A percentile compares a stretch with the other conserved stretches of the same genome.
Evolutionary conservation across 306 rosid genomes (phyloP).

Genomic region (Boehmeria nivea): DNA sequence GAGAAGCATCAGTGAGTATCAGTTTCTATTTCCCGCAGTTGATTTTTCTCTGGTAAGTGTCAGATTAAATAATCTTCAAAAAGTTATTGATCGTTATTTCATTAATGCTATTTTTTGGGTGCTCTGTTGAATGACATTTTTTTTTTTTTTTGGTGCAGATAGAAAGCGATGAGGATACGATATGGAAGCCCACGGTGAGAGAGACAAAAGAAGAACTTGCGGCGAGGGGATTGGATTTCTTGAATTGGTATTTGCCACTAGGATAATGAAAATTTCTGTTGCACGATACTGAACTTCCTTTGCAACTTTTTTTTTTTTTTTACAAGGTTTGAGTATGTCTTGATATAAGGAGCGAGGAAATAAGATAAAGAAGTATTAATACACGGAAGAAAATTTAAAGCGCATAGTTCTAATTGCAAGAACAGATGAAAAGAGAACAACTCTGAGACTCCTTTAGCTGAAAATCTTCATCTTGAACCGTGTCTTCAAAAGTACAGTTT

Average conservation of each 20-base stretch:
- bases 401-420: no score
- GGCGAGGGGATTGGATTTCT: constrained; percentile 65
- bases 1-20: constrained; percentile 32
- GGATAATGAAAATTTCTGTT: background rate
- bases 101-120: constrained; percentile 27
- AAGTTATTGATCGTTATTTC: constrained; percentile 12
- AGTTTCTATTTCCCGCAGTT: constrained; percentile 39
- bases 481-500: no score
- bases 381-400: no score
- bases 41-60: constrained; percentile 42
- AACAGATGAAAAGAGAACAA: no score
- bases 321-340: no score
- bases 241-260: constrained; percentile 54
- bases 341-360: no score
- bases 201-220: constrained; percentile 82
- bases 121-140: constrained; percentile 18
- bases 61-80: background rate
- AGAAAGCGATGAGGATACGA: constrained; percentile 66
- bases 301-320: no score
- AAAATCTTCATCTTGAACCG: no score
- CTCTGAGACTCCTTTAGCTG: no score
- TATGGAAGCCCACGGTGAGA: constrained; percentile 72
- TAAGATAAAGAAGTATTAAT: no score
- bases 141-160: constrained; percentile 44
- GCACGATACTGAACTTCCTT: no score